Evolutionary conservation across 1,284 basidiomycete species (phyloP), one percentile per base, ranked within the genome.

Genomic region (Quambalaria eucalypti): DNA sequence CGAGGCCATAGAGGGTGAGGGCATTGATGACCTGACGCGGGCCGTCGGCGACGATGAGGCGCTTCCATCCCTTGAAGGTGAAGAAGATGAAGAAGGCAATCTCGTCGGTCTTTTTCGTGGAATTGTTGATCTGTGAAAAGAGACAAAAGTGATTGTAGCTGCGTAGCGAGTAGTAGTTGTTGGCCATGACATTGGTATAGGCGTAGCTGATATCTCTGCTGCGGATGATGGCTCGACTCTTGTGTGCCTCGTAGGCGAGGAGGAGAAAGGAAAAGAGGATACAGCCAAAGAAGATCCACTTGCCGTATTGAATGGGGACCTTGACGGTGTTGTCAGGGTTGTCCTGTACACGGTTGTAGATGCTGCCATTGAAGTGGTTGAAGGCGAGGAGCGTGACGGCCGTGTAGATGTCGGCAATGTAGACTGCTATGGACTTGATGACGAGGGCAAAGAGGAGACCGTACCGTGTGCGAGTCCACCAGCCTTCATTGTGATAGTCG

Each of bases 31-130:
- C 84, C 78, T 98, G 93, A 77, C 93, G 88, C 52, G 93, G 95
- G n/a, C 88, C 90, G 76, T 98, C 93, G 54, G 93, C 90, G 56
- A 97, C 79, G 16, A 97, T 78, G 6, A 96, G 78, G 19, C 90
- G 86, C 78, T 97, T 98, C 93, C 93, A 98, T 76, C 87, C 65
- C 80, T 98, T 98, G 83, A 98, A 98, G 1, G 88, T 88, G 79
- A 98, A 98, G 83, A 97, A 98, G 76, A 97, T 84, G 78, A 96
- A 98, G 82, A 98, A 97, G 48, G 92, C 90, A 77, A 97, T 90
- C 72, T 95, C 90, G 77, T 98, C 93, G 77, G 87, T 91, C 67
- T 85, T 86, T 82, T 95, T 96, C 29, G 90, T 93, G 30, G 92
- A 96, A 71, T 88, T 86, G 71, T 87, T 86, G 78, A 98, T 96